These are phyloP conservation scores for Pleurotus sapidus DNA, from an alignment of 768 basidiomycete genomes.

Conservation along the genomic window DNA sequence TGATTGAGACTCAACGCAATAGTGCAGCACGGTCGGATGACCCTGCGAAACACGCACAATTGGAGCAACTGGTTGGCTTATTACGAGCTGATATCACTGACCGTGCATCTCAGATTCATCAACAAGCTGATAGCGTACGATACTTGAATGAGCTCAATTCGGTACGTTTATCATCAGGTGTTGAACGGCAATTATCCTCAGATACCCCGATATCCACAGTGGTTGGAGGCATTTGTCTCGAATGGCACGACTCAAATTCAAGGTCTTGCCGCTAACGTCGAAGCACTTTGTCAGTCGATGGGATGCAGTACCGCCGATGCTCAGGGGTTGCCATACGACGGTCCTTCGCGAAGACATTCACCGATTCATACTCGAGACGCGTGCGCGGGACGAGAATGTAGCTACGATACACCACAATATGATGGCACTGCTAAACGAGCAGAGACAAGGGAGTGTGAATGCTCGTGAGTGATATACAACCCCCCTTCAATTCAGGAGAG, in stretches of 20 bases:
- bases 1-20: constrained; percentile 21
- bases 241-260: constrained; percentile 74
- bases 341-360: constrained; percentile 19
- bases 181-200: no score
- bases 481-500: no score
- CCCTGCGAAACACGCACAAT: constrained; percentile 16
- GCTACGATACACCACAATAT: constrained; percentile 27
- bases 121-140: constrained; percentile 71
- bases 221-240: constrained; percentile 82
- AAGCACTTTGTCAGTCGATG: constrained; percentile 55
- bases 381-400: constrained; percentile 32
- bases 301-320: constrained; percentile 27
- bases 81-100: constrained; percentile 47
- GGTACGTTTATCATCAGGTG: constrained; percentile 31
- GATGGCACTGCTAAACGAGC: not conserved
- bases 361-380: constrained; percentile 28
- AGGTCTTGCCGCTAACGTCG: constrained; percentile 54
- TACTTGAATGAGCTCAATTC: constrained; percentile 78
- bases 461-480: not conserved
- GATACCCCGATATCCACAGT: constrained; percentile 32
- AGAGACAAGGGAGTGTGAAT: not conserved
- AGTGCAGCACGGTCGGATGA: not conserved
- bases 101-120: constrained; percentile 48
- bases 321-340: constrained; percentile 26
- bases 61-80: constrained; percentile 44